phyloP scores from a whole-genome alignment of 805 yeast species.

The Candida oleophila region DNA sequence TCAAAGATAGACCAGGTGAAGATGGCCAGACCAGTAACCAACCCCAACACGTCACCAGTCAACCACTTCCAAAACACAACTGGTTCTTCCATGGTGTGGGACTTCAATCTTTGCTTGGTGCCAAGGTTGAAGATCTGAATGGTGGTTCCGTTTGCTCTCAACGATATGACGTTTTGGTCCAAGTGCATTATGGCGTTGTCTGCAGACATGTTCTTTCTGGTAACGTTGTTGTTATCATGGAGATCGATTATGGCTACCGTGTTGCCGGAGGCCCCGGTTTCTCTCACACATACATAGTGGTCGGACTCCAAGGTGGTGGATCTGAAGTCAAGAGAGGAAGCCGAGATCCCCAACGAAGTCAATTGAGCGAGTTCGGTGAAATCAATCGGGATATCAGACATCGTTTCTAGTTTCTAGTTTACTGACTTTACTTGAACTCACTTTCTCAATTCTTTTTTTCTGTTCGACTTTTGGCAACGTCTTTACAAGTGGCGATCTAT shows the following conservation, averaged over 20 bases:
- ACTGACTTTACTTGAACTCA: too few relatives aligned
- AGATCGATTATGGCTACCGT: constrained; percentile 94
- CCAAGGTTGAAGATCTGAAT: constrained; percentile 90
- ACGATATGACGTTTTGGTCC: constrained; percentile 78
- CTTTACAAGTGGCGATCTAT: too few relatives aligned
- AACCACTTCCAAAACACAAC: constrained; percentile 97
- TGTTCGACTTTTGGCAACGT: too few relatives aligned
- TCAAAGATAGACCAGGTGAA: constrained; percentile 84
- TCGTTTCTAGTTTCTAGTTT: background rate
- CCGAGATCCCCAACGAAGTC: constrained; percentile 81
- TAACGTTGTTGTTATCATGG: constrained; percentile 71
- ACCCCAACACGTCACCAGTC: constrained; percentile 66
- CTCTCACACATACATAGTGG: constrained; percentile 81
- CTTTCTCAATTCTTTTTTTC: too few relatives aligned
- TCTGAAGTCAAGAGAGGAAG: constrained; percentile 82
- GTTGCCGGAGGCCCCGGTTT: constrained; percentile 60
- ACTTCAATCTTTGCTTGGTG: constrained; percentile 84
- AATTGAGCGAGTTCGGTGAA: constrained; percentile 93
- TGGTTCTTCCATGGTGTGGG: constrained; percentile 82
- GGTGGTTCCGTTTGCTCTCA: constrained; percentile 95
- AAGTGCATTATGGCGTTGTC: constrained; percentile 98
- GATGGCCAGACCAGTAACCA: constrained; percentile 75
- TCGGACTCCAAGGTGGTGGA: constrained; percentile 95
- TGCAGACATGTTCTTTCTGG: constrained; percentile 92
- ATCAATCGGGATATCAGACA: constrained; percentile 84